A percentile compares a stretch with the other conserved stretches of the same genome.
These are phyloP conservation scores for Cytospora piceae DNA, from an alignment of 2,329 filamentous ascomycete species.

Conservation along the genomic window DNA sequence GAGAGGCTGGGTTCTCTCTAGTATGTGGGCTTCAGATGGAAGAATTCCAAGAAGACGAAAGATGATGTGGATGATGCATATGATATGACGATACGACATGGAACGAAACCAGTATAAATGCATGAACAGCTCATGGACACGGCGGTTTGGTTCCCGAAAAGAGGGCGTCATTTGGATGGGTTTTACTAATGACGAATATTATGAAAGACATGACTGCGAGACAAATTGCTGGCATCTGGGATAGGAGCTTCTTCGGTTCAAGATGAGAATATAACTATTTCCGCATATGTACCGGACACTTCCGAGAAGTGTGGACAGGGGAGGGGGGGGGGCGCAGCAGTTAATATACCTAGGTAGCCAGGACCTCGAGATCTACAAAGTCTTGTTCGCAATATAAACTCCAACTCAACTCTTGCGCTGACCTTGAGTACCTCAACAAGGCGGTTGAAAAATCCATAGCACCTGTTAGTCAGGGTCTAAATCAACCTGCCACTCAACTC, in stretches of 20 bases:
- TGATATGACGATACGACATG: conserved; percentile 7
- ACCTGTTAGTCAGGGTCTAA: too few relatives aligned
- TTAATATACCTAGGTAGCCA: too few relatives aligned
- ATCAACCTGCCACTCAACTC: too few relatives aligned
- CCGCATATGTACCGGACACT: neutral
- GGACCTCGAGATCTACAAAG: too few relatives aligned
- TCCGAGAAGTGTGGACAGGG: too few relatives aligned
- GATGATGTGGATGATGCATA: conserved; percentile 1
- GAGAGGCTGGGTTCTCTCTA: conserved; percentile 55
- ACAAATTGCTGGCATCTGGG: neutral
- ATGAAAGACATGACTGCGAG: neutral
- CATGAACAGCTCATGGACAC: neutral
- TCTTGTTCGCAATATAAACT: too few relatives aligned
- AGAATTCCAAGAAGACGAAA: neutral
- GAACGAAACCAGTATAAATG: neutral
- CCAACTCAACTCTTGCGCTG: too few relatives aligned
- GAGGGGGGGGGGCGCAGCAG: too few relatives aligned
- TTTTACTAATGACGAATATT: neutral
- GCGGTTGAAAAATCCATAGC: too few relatives aligned
- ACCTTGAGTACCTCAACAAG: too few relatives aligned
- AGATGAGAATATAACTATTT: neutral
- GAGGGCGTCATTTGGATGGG: neutral
- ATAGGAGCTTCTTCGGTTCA: neutral
- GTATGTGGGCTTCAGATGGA: neutral
- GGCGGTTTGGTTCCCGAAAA: neutral